phyloP scores from a whole-genome alignment of 495 filamentous ascomycete genomes.

The Aspergillus sclerotioniger region DNA sequence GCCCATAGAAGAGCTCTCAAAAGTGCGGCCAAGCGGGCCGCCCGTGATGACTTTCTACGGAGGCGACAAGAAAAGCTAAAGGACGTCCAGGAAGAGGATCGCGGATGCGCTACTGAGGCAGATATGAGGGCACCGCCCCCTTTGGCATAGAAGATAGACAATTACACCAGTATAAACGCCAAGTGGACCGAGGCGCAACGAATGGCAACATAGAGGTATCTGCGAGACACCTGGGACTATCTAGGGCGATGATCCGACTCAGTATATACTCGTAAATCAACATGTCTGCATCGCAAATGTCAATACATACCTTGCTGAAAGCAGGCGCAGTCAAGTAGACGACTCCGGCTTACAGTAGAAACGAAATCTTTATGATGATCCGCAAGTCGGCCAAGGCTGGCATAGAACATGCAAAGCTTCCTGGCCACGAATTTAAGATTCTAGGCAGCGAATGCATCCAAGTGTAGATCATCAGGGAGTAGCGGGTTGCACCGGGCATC shows the following conservation, averaged over 20 bases:
- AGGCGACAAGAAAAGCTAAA: slow-evolving; percentile 10
- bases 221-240: not conserved
- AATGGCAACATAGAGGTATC: not conserved
- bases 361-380: no score
- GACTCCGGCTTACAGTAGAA: not conserved
- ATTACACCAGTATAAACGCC: not conserved
- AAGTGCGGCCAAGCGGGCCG: slow-evolving; percentile 28
- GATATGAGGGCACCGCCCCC: not conserved
- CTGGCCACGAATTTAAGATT: no score
- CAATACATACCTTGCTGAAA: not conserved
- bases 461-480: no score
- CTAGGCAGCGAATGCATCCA: no score
- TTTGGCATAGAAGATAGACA: not conserved
- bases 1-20: slow-evolving; percentile 53
- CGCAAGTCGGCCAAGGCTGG: no score
- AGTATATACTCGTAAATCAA: not conserved
- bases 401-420: no score
- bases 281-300: not conserved
- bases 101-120: not conserved
- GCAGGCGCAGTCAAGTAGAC: not conserved
- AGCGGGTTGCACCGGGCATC: no score
- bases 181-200: not conserved
- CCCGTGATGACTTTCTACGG: slow-evolving; percentile 29
- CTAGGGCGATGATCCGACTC: not conserved
- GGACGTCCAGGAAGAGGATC: not conserved